Evolutionary conservation across 169 alveolate genomes (phyloP).

Genomic region (Plasmodium gonderi): DNA sequence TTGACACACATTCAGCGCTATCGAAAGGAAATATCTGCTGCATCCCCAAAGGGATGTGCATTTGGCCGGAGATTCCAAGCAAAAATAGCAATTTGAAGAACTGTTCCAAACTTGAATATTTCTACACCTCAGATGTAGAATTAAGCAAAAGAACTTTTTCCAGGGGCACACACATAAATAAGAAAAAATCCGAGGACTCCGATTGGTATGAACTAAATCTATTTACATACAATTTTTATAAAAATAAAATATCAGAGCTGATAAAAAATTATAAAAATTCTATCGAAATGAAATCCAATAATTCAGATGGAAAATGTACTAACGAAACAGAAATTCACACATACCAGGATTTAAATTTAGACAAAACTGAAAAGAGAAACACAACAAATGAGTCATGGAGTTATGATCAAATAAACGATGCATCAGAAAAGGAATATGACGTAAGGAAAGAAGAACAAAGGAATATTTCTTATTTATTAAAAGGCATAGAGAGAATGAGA

Average conservation of each 20-base stretch:
- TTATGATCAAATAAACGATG: background rate
- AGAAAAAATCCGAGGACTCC: background rate
- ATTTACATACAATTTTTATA: slow-evolving; percentile 38
- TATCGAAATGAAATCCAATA: background rate
- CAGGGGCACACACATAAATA: background rate
- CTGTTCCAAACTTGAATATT: background rate
- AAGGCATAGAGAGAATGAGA: slow-evolving; percentile 51
- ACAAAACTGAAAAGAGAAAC: background rate
- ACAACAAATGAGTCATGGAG: background rate
- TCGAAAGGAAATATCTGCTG: background rate
- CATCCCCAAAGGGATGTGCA: background rate
- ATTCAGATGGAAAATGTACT: background rate
- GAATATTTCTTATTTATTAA: slow-evolving; percentile 14
- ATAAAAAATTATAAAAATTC: slow-evolving; percentile 8
- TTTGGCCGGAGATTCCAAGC: background rate
- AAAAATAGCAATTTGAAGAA: background rate
- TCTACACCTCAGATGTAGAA: background rate
- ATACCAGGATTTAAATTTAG: background rate
- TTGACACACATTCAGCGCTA: background rate
- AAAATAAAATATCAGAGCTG: slow-evolving; percentile 27
- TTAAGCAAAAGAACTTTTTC: background rate
- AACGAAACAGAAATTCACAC: too few species aligned
- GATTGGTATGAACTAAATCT: slow-evolving; percentile 38
- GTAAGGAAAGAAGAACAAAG: slow-evolving; percentile 13
- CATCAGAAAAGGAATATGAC: background rate